Conservation (phyloP, 2,329 filamentous ascomycete genomes). For the Phyllosticta paracitricarpa region DNA sequence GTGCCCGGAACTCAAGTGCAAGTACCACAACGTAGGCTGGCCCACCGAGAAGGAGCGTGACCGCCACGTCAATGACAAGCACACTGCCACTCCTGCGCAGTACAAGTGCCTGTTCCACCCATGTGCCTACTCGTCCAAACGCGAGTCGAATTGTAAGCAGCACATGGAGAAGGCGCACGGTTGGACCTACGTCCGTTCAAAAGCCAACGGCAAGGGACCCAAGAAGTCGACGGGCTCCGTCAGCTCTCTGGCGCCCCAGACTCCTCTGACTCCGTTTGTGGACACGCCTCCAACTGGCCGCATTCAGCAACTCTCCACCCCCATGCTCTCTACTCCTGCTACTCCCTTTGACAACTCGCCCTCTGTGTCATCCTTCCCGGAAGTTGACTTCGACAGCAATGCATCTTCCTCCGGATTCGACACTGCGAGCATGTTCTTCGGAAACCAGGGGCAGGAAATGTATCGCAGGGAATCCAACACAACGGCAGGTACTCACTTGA, state of each 20-base stretch:
- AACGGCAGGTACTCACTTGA: constrained; percentile 26
- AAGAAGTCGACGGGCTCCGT: constrained; percentile 22
- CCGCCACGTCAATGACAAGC: constrained; percentile 92
- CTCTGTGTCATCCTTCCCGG: constrained; percentile 27
- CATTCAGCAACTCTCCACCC: constrained; percentile 18
- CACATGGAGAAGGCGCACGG: constrained; percentile 97
- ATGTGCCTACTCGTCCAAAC: constrained; percentile 90
- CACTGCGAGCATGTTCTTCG: not conserved
- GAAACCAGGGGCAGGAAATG: constrained; percentile 18
- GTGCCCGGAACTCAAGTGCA: constrained; percentile 72
- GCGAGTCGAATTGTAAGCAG: constrained; percentile 94
- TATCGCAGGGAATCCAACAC: constrained; percentile 27
- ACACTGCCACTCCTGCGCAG: constrained; percentile 68
- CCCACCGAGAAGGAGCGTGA: constrained; percentile 97
- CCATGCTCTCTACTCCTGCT: constrained; percentile 23
- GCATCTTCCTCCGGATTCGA: constrained; percentile 18
- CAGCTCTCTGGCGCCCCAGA: constrained; percentile 23
- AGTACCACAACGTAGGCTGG: constrained; percentile 84
- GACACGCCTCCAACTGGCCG: constrained; percentile 26
- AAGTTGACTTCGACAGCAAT: constrained; percentile 17
- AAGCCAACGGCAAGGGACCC: constrained; percentile 65
- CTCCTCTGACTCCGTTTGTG: constrained; percentile 25
- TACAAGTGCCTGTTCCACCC: constrained; percentile 74
- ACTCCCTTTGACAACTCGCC: constrained; percentile 34
- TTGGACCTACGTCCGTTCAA: constrained; percentile 84